Base-by-base conservation (phyloP, 2,329 filamentous ascomycete genomes). In the Pseudohalonectria lignicola region DNA sequence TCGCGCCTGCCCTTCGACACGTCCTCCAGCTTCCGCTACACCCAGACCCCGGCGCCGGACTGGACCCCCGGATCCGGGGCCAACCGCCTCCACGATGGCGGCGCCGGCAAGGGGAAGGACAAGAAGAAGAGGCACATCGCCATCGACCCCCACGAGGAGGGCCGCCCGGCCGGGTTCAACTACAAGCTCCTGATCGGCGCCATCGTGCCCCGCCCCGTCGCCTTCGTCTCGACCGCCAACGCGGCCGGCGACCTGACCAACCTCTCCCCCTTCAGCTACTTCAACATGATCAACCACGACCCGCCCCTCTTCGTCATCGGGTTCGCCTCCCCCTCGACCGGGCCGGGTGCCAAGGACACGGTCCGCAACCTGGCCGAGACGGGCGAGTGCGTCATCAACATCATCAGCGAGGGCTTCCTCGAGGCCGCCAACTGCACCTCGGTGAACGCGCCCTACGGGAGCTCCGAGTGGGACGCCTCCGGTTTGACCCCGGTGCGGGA, bases 161-260 rank as follows among this genome's bases (percentile, higher is more conserved):
- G 79, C 23, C 74, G 88, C 1, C 70, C 77, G 0, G 61, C 75
- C 0, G 62, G 66, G 1, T 77, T 74, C 62, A 95, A 95, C 69
- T 95, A 96, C 73, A 94, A 94, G 62, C 74, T 95, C 12, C 67
- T 95, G 43, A 94, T 95, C 58, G 84, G 78, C 15, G 78, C 76
- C 45, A 76, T 95, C 47, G 72, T 87, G 13, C 90, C 90, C 1
- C 76, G 90, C 11, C 90, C 90, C 11, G 81, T 95, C 53, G 76
- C 72, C 37, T 74, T 80, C 55, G 53, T 79, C 23, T 74, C 69
- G 42, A 75, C 76, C 9, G 54, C 60, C 38, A 64, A 66, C 17
- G 49, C 59, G 4, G 81, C 87, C 50, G 31, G 20, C 17, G 20
- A 5, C 29, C 33, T 37, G 30, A 76, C 74, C 13, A 96, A 95